A percentile compares a stretch with the other conserved stretches of the same genome.
phyloP scores from a whole-genome alignment of 1,139 yeast genomes.

The Hemisphaericaspora lyxosophila region DNA sequence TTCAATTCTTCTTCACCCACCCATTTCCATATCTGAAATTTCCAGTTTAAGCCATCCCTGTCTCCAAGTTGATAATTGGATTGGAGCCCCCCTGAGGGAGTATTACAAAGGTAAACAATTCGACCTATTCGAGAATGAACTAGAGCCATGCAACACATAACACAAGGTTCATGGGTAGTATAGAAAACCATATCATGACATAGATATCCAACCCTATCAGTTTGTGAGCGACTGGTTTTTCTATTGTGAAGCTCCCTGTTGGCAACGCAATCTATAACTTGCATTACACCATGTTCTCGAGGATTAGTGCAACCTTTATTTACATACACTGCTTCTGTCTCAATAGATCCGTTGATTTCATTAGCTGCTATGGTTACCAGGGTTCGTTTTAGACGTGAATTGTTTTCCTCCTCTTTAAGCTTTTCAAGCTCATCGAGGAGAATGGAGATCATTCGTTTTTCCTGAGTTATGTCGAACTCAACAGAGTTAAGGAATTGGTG shows the following conservation, averaged over 20 bases:
- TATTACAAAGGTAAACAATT: constrained; percentile 57
- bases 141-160: constrained; percentile 96
- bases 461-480: constrained; percentile 46
- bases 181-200: constrained; percentile 78
- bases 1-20: constrained; percentile 26
- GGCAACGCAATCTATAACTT: constrained; percentile 64
- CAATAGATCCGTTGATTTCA: constrained; percentile 11
- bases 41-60: constrained; percentile 72
- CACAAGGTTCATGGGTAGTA: constrained; percentile 93
- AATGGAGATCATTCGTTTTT: constrained; percentile 35
- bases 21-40: constrained; percentile 77
- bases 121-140: constrained; percentile 83
- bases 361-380: constrained; percentile 26
- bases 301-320: constrained; percentile 40
- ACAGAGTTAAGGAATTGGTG: constrained; percentile 65
- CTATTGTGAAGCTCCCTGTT: constrained; percentile 41
- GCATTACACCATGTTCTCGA: constrained; percentile 71
- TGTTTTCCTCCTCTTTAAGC: neutral
- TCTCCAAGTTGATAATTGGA: constrained; percentile 74
- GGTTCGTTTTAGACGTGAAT: neutral
- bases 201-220: constrained; percentile 47
- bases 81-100: constrained; percentile 50
- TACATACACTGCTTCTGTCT: constrained; percentile 20
- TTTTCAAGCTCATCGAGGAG: constrained; percentile 16
- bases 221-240: constrained; percentile 12